phyloP scores from a whole-genome alignment of 306 rosid species.

The Macrotyloma uniflorum region DNA sequence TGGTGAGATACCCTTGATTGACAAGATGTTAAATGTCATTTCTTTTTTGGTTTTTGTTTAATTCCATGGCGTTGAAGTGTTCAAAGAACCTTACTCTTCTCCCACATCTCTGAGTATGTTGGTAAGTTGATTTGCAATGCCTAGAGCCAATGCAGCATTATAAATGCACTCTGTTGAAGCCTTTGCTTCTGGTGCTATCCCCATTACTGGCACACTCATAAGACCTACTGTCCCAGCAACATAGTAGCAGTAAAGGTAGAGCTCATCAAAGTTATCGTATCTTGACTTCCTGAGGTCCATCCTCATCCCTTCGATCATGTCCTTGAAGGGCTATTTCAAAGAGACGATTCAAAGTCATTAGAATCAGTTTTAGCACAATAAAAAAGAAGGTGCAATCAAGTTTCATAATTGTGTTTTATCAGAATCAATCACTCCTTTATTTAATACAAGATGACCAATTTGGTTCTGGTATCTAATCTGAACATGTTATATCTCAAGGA shows the following conservation, averaged over 20 bases:
- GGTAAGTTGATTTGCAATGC: slow-evolving; percentile 97
- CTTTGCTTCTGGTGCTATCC: slow-evolving; percentile 71
- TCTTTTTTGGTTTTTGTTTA: neutral
- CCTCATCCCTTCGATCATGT: slow-evolving; percentile 98
- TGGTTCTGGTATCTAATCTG: neutral
- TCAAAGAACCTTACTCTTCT: slow-evolving; percentile 79
- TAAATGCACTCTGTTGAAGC: slow-evolving; percentile 81
- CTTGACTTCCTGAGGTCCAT: slow-evolving; percentile 83
- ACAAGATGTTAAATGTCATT: neutral
- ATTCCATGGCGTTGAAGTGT: neutral
- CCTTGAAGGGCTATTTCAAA: slow-evolving; percentile 80
- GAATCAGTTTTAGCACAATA: neutral
- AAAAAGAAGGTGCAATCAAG: neutral
- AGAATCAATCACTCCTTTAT: neutral
- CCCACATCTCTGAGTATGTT: slow-evolving; percentile 97
- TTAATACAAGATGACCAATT: neutral
- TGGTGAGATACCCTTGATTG: neutral
- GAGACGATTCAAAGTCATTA: slow-evolving; percentile 17
- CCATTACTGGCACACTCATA: slow-evolving; percentile 99
- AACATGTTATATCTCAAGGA: neutral
- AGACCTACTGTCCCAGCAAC: slow-evolving; percentile 99
- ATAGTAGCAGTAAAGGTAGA: slow-evolving; percentile 94
- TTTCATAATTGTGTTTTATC: neutral
- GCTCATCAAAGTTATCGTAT: slow-evolving; percentile 86
- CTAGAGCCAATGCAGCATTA: slow-evolving; percentile 91